Conservation (phyloP, 2,329 filamentous ascomycete species). For the Diaporthe aspalathi region DNA sequence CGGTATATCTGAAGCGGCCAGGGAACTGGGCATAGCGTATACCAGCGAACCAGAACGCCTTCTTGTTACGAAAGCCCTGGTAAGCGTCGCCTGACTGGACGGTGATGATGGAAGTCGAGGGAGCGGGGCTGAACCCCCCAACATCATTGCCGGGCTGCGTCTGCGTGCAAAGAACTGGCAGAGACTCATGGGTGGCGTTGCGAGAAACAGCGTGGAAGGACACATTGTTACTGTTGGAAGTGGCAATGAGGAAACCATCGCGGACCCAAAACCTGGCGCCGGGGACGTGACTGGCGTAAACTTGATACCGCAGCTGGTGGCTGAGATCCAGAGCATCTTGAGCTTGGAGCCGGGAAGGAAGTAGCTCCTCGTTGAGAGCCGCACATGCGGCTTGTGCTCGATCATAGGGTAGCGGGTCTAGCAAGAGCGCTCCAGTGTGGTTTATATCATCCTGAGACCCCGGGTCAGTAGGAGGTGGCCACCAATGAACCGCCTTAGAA, state of each 20-base stretch:
- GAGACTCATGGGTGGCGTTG: not conserved
- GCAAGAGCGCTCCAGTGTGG: slow-evolving; percentile 5
- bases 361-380: slow-evolving; percentile 5
- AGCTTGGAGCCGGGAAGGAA: not conserved
- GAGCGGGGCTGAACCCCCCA: not conserved
- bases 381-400: slow-evolving; percentile 6
- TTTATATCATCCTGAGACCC: slow-evolving; percentile 1
- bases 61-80: slow-evolving; percentile 11
- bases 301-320: not conserved
- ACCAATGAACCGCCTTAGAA: too few species aligned
- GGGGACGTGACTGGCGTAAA: not conserved
- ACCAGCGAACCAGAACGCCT: slow-evolving; percentile 1
- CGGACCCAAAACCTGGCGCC: slow-evolving; percentile 6
- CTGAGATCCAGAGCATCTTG: slow-evolving; percentile 1
- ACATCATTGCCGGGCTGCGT: not conserved
- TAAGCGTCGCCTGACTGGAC: not conserved
- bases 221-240: not conserved
- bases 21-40: not conserved
- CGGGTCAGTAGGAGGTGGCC: not conserved
- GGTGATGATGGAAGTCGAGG: not conserved
- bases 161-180: slow-evolving; percentile 13
- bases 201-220: not conserved
- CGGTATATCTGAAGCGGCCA: not conserved
- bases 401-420: slow-evolving; percentile 8
- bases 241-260: not conserved